Percentiles rank a stretch among this genome's conserved stretches.
phyloP scores from a whole-genome alignment of 768 basidiomycete genomes.

The Mycena vitilis region DNA sequence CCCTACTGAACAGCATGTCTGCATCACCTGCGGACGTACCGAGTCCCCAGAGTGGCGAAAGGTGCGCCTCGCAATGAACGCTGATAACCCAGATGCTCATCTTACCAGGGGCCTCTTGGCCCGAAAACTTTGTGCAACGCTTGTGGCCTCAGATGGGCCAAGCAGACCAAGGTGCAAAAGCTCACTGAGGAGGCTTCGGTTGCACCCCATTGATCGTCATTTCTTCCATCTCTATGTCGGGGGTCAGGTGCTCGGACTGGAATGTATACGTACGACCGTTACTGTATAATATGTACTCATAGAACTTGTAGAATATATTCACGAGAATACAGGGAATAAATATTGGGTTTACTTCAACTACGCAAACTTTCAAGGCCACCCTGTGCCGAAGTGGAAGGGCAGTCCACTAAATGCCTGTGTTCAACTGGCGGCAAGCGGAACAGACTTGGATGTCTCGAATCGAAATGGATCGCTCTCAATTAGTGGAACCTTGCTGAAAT shows the following conservation, averaged over 20 bases:
- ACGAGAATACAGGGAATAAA: neutral
- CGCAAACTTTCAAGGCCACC: no score
- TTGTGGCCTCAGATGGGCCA: slow-evolving; percentile 95
- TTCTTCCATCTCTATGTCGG: neutral
- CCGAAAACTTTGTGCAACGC: slow-evolving; percentile 99
- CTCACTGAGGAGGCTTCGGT: slow-evolving; percentile 39
- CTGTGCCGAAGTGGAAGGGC: no score
- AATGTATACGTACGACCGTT: neutral
- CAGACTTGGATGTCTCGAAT: no score
- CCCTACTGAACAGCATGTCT: slow-evolving; percentile 80
- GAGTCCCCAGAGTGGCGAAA: slow-evolving; percentile 99
- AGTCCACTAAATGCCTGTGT: no score
- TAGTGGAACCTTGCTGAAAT: slow-evolving; percentile 19
- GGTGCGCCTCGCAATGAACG: slow-evolving; percentile 48
- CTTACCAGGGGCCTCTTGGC: slow-evolving; percentile 83
- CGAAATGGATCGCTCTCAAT: no score
- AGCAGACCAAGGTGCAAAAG: slow-evolving; percentile 54
- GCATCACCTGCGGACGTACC: slow-evolving; percentile 92
- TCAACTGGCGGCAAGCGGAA: no score
- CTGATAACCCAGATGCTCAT: slow-evolving; percentile 11
- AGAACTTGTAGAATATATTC: neutral
- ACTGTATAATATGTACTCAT: neutral
- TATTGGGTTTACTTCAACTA: no score
- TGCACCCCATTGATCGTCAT: neutral
- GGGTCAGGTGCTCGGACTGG: neutral